Percentiles rank a stretch among this genome's conserved stretches.
Evolutionary conservation across 768 basidiomycete species (phyloP).

Genomic region (Suillus plorans): DNA sequence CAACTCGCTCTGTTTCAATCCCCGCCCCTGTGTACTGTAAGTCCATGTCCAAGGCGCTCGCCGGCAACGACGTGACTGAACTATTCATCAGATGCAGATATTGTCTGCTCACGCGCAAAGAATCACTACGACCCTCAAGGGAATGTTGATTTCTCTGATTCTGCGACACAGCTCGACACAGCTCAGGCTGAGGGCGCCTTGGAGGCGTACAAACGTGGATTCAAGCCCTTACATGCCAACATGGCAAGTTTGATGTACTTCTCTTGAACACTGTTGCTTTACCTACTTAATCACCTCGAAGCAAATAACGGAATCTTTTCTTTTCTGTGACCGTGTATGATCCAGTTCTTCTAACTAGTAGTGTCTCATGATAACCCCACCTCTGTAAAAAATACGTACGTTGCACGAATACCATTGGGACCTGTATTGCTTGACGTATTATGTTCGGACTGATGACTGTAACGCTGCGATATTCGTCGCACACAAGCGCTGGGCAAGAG

Average conservation of each 20-base stretch:
- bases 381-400: neutral
- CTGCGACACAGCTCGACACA: conserved; percentile 47
- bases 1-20: conserved; percentile 79
- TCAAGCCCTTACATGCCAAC: conserved; percentile 54
- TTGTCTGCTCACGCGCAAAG: conserved; percentile 73
- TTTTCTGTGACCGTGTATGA: neutral
- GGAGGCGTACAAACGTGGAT: conserved; percentile 50
- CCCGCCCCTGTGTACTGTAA: conserved; percentile 82
- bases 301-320: neutral
- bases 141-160: conserved; percentile 59
- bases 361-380: neutral
- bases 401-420: neutral
- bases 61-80: neutral
- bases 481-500: neutral
- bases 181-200: conserved; percentile 41
- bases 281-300: neutral
- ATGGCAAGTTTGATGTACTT: conserved; percentile 62
- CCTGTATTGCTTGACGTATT: neutral
- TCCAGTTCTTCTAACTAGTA: neutral
- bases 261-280: conserved; percentile 29
- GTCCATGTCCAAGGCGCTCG: conserved; percentile 16
- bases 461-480: neutral
- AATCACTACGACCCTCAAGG: conserved; percentile 73
- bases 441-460: neutral
- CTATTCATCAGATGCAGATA: conserved; percentile 62